These are phyloP conservation scores for Immersiporthe knoxdaviesiana DNA, from an alignment of 2,329 filamentous ascomycete genomes.

Conservation along the genomic window DNA sequence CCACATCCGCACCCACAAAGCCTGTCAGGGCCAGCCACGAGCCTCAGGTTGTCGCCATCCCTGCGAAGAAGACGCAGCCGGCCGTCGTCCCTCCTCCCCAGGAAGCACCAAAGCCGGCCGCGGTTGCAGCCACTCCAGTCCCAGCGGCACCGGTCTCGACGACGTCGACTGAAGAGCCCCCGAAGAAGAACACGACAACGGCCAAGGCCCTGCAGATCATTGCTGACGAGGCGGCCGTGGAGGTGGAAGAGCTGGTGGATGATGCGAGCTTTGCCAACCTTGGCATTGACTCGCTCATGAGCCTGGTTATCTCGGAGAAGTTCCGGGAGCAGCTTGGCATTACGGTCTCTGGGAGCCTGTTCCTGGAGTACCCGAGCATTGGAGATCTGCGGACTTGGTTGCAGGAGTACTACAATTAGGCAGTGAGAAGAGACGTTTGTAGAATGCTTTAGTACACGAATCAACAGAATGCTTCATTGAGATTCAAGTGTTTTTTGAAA, in stretches of 20 bases:
- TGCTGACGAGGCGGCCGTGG: constrained; percentile 60
- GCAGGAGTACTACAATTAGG: constrained; percentile 10
- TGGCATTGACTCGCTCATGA: constrained; percentile 44
- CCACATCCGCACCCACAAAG: not conserved
- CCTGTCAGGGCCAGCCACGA: not conserved
- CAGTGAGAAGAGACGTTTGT: too few relatives aligned
- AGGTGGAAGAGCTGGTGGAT: constrained; percentile 49
- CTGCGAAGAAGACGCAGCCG: not conserved
- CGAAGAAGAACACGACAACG: not conserved
- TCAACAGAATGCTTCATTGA: too few relatives aligned
- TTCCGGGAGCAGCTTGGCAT: constrained; percentile 39
- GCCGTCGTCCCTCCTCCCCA: not conserved
- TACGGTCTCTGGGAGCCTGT: constrained; percentile 36
- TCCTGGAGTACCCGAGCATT: constrained; percentile 39
- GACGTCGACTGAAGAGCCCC: not conserved
- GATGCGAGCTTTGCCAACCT: constrained; percentile 41
- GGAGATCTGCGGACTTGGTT: constrained; percentile 16
- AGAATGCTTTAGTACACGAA: too few relatives aligned
- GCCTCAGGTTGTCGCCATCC: not conserved
- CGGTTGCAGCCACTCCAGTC: not conserved
- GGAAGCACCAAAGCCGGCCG: not conserved
- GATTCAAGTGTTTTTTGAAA: too few relatives aligned
- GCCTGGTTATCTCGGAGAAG: constrained; percentile 40
- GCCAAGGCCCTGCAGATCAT: constrained; percentile 43
- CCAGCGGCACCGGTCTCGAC: not conserved